Conservation (phyloP, 768 basidiomycete genomes). For the Hygrophorus russula region DNA sequence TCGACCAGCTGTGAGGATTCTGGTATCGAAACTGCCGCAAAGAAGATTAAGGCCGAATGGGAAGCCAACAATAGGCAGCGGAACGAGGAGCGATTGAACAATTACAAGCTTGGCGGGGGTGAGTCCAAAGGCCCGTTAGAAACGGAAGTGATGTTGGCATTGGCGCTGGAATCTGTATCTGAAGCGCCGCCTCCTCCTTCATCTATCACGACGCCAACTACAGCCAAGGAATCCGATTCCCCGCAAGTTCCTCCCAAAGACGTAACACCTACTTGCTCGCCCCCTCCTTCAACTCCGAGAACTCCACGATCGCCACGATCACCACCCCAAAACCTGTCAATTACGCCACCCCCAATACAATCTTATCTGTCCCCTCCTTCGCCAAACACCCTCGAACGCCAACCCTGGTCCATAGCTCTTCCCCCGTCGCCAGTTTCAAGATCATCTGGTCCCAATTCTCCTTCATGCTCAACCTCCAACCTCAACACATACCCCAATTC, state of each 20-base stretch:
- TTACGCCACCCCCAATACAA: too few species aligned
- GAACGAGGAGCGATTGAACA: constrained; percentile 13
- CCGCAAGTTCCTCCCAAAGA: constrained; percentile 3
- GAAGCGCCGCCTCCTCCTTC: too few species aligned
- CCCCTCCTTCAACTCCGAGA: background rate
- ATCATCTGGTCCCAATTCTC: constrained; percentile 5
- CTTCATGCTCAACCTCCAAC: constrained; percentile 6
- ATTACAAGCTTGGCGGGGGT: constrained; percentile 27
- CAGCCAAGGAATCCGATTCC: too few species aligned
- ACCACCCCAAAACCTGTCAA: too few species aligned
- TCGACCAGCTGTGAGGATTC: constrained; percentile 7
- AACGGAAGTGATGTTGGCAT: background rate
- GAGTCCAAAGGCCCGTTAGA: constrained; percentile 10
- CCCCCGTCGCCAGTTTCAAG: background rate
- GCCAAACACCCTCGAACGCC: too few species aligned
- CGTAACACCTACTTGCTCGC: background rate
- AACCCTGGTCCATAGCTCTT: too few species aligned
- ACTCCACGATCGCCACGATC: background rate
- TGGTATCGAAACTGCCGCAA: constrained; percentile 31
- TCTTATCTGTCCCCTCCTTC: too few species aligned
- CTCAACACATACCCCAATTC: constrained; percentile 5
- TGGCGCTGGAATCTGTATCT: too few species aligned
- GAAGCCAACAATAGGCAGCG: constrained; percentile 25
- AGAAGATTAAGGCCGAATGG: constrained; percentile 45
- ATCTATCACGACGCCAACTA: background rate